A percentile compares a stretch with the other conserved stretches of the same genome.
Evolutionary conservation across 495 filamentous ascomycete genomes (phyloP).

Genomic region (Penicillium angulare): DNA sequence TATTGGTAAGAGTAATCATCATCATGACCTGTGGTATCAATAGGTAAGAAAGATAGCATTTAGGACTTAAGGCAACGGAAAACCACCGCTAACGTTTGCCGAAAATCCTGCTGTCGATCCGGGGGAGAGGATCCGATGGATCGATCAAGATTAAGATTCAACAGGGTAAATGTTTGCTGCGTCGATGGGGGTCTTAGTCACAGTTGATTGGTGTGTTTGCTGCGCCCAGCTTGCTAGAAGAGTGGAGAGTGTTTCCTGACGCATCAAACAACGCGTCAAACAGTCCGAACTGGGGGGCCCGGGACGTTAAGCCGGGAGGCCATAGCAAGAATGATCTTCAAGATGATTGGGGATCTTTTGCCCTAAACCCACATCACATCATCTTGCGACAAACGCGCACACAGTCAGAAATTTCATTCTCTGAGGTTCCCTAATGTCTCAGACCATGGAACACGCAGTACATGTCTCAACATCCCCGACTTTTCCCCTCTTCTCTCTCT

Average conservation of each 20-base stretch:
- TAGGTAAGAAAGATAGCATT: not conserved
- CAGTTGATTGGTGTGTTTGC: slow-evolving; percentile 27
- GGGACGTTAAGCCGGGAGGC: slow-evolving; percentile 13
- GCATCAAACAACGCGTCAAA: slow-evolving; percentile 19
- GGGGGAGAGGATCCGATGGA: slow-evolving; percentile 11
- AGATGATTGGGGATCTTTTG: not conserved
- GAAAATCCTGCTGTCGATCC: slow-evolving; percentile 21
- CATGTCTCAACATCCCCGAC: not conserved
- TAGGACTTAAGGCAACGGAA: slow-evolving; percentile 3
- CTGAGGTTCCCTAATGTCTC: slow-evolving; percentile 3
- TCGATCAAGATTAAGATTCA: slow-evolving; percentile 17
- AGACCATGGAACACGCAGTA: slow-evolving; percentile 1
- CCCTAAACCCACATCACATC: not conserved
- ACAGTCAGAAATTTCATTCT: not conserved
- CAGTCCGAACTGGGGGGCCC: slow-evolving; percentile 17
- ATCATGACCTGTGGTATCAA: too few relatives aligned
- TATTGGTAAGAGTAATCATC: too few relatives aligned
- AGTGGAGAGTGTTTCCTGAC: not conserved
- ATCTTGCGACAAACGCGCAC: slow-evolving; percentile 2
- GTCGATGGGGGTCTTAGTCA: slow-evolving; percentile 3
- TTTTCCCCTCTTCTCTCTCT: too few relatives aligned
- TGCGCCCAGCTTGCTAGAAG: slow-evolving; percentile 6
- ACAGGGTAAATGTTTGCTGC: slow-evolving; percentile 24
- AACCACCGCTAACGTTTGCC: slow-evolving; percentile 26
- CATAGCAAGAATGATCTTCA: not conserved